Conservation (phyloP, 2,329 filamentous ascomycete genomes). For the Ramularia collo-cygni region DNA sequence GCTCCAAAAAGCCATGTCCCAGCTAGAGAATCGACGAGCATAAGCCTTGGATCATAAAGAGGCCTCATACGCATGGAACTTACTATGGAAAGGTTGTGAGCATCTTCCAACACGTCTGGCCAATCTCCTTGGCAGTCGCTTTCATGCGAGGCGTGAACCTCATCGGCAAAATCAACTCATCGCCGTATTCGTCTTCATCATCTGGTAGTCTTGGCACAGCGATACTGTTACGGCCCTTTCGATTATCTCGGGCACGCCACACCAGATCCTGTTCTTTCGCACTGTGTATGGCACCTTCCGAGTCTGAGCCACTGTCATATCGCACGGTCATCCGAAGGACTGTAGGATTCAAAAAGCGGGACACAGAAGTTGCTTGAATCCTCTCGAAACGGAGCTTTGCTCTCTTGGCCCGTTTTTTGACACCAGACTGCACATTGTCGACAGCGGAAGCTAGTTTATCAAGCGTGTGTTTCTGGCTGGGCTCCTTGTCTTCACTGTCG, state of each 20-base stretch:
- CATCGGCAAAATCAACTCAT: constrained; percentile 7
- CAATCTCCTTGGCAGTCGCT: constrained; percentile 8
- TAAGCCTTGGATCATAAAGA: not conserved
- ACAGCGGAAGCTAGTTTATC: constrained; percentile 12
- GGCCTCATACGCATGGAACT: too few species aligned
- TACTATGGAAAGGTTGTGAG: too few species aligned
- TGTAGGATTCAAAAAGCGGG: constrained; percentile 14
- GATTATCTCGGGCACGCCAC: constrained; percentile 22
- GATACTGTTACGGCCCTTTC: constrained; percentile 22
- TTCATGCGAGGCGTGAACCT: constrained; percentile 12
- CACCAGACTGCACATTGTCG: constrained; percentile 10
- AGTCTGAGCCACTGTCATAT: constrained; percentile 8
- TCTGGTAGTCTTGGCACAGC: constrained; percentile 12
- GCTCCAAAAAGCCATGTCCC: constrained; percentile 27
- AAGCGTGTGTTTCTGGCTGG: constrained; percentile 2
- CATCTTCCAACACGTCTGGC: not conserved
- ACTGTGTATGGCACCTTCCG: not conserved
- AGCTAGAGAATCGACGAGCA: constrained; percentile 14
- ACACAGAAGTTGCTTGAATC: constrained; percentile 12
- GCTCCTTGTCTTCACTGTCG: not conserved
- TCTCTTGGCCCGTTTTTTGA: constrained; percentile 11
- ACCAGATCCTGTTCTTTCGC: constrained; percentile 13
- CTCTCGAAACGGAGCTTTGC: constrained; percentile 7
- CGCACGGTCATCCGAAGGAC: constrained; percentile 14
- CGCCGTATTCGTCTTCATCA: not conserved